phyloP scores from a whole-genome alignment of 495 filamentous ascomycete species.

The Parachaetomium inaequale region DNA sequence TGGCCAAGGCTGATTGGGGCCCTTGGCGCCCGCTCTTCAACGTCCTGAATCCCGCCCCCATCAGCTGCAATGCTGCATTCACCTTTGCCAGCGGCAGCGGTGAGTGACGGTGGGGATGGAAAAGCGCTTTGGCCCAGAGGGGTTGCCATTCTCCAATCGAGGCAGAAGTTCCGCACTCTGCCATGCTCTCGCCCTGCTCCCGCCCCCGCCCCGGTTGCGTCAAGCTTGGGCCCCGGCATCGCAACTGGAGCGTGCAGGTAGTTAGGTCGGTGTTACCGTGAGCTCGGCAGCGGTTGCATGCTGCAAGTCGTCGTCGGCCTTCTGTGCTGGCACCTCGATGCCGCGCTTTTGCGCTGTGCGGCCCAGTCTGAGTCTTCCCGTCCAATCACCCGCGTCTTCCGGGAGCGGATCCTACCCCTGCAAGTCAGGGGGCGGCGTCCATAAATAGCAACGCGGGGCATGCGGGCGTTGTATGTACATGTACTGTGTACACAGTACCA shows the following conservation, averaged over 20 bases:
- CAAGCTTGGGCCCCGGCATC: background rate
- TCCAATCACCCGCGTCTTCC: slow-evolving; percentile 7
- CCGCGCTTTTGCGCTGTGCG: background rate
- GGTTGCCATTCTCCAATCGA: background rate
- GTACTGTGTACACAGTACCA: too few relatives aligned
- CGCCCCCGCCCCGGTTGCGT: background rate
- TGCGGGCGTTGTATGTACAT: slow-evolving; percentile 2
- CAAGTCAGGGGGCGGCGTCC: background rate
- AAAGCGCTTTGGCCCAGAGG: background rate
- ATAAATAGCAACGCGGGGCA: slow-evolving; percentile 13
- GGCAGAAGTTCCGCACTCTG: slow-evolving; percentile 2
- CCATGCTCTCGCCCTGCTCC: background rate
- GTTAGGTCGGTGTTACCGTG: background rate
- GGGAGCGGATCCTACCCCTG: background rate
- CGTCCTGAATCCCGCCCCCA: background rate
- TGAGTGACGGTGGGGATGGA: background rate
- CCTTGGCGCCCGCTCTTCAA: background rate
- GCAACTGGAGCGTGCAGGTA: background rate
- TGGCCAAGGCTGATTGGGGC: background rate
- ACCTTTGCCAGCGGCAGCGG: too few relatives aligned
- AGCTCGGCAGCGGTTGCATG: background rate
- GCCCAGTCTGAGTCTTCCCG: background rate
- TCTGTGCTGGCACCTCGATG: slow-evolving; percentile 10
- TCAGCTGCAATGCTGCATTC: background rate
- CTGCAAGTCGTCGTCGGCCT: background rate